Conservation (phyloP, 176 grass and related monocot genomes). For the Avena insularis region DNA sequence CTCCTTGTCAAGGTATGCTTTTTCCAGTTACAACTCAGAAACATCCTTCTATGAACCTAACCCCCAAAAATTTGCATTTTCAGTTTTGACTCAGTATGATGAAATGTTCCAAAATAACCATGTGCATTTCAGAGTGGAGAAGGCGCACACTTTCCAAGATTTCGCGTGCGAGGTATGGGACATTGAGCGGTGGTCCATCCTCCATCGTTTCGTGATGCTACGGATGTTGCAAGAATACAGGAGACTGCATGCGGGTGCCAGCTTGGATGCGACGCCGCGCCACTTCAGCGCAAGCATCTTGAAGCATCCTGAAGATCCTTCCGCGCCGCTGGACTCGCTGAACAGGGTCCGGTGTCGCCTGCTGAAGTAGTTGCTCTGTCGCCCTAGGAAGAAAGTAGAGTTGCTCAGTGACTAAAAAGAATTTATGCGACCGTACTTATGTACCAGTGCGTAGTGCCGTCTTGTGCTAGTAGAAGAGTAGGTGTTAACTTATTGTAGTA, state of each 20-base stretch:
- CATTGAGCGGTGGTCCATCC: constrained; percentile 44
- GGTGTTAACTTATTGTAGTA: constrained; percentile 3
- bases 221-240: constrained; percentile 10
- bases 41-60: background rate
- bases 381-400: background rate
- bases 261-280: background rate
- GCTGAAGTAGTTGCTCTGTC: constrained; percentile 33
- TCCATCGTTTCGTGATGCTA: constrained; percentile 37
- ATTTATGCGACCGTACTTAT: constrained; percentile 19
- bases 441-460: background rate
- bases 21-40: background rate
- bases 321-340: constrained; percentile 20
- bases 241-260: background rate
- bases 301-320: constrained; percentile 31
- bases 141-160: constrained; percentile 37
- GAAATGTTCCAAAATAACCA: background rate
- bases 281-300: constrained; percentile 7
- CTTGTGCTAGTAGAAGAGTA: constrained; percentile 24
- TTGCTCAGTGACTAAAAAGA: constrained; percentile 7
- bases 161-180: background rate
- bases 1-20: constrained; percentile 48
- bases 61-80: background rate
- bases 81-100: background rate
- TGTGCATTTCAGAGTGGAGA: constrained; percentile 40
- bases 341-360: constrained; percentile 33